Conservation (phyloP, 805 yeast genomes). For the Kodamaea jinghongensis region DNA sequence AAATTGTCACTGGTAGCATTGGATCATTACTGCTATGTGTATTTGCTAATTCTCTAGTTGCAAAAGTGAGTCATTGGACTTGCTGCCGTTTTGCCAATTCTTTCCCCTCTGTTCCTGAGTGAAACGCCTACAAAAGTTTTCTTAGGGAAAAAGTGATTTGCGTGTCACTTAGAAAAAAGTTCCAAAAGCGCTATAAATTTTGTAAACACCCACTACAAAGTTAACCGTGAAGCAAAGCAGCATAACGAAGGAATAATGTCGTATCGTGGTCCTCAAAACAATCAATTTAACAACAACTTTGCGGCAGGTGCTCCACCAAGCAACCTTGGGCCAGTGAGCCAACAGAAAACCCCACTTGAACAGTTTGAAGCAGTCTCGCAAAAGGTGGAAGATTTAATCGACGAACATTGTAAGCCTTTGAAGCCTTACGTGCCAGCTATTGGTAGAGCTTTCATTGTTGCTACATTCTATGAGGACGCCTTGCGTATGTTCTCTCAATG, state of each 20-base stretch:
- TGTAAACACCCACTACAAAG: neutral
- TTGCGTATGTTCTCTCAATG: slow-evolving; percentile 82
- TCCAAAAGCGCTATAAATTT: slow-evolving; percentile 6
- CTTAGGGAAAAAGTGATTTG: slow-evolving; percentile 6
- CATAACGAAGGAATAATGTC: slow-evolving; percentile 26
- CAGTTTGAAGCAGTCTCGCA: slow-evolving; percentile 52
- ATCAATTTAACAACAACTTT: slow-evolving; percentile 41
- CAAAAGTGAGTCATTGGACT: no score
- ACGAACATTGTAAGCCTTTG: slow-evolving; percentile 49
- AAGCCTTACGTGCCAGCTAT: slow-evolving; percentile 81
- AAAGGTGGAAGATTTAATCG: slow-evolving; percentile 52
- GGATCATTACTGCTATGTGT: no score
- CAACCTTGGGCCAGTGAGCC: slow-evolving; percentile 31
- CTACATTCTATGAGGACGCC: slow-evolving; percentile 90
- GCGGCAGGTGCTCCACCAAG: slow-evolving; percentile 16
- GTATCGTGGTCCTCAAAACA: slow-evolving; percentile 38
- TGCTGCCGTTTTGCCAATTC: slow-evolving; percentile 1
- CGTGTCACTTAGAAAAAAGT: slow-evolving; percentile 11
- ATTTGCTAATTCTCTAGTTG: no score
- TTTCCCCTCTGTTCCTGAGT: slow-evolving; percentile 2
- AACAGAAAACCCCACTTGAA: slow-evolving; percentile 27
- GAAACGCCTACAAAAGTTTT: neutral
- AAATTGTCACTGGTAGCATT: no score
- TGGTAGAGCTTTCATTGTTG: slow-evolving; percentile 87
- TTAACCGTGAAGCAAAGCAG: neutral